phyloP scores from a whole-genome alignment of 805 yeast genomes.

The Starmerella riodocensis region DNA sequence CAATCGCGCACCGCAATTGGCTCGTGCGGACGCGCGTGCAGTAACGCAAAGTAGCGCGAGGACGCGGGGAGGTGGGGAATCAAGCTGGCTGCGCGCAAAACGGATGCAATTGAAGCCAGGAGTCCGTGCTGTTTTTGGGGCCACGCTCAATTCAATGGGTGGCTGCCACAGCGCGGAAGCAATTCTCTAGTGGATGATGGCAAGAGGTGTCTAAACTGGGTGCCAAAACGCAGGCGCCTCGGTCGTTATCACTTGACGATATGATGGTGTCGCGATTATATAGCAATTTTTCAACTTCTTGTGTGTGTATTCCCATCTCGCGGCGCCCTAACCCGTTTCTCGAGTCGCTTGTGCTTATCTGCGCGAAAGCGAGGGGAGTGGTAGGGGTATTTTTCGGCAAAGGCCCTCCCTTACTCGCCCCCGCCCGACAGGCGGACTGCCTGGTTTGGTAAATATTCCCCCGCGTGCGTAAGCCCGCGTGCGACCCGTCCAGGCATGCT shows the following conservation, averaged over 20 bases:
- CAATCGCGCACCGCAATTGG: too few species aligned
- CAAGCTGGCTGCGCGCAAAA: too few species aligned
- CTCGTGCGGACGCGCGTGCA: too few species aligned
- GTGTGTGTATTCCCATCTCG: not conserved
- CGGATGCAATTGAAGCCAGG: too few species aligned
- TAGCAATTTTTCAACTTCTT: constrained; percentile 17
- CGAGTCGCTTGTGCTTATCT: constrained; percentile 18
- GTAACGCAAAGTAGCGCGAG: too few species aligned
- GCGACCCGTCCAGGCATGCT: too few species aligned
- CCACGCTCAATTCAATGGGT: constrained; percentile 19
- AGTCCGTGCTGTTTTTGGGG: not conserved
- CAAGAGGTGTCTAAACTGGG: not conserved
- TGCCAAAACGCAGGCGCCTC: constrained; percentile 3
- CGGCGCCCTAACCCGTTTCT: constrained; percentile 6
- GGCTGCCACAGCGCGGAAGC: constrained; percentile 2
- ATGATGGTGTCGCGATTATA: constrained; percentile 8
- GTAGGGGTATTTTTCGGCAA: too few species aligned
- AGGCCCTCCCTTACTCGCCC: too few species aligned
- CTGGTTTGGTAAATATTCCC: too few species aligned
- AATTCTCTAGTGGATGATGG: not conserved
- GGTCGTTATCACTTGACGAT: not conserved
- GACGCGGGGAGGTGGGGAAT: too few species aligned
- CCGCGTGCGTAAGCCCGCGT: too few species aligned
- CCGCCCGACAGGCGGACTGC: too few species aligned
- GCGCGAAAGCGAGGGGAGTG: constrained; percentile 1